Base-by-base conservation (phyloP, 2,329 filamentous ascomycete genomes). In the Aspergillus chevalieri region DNA sequence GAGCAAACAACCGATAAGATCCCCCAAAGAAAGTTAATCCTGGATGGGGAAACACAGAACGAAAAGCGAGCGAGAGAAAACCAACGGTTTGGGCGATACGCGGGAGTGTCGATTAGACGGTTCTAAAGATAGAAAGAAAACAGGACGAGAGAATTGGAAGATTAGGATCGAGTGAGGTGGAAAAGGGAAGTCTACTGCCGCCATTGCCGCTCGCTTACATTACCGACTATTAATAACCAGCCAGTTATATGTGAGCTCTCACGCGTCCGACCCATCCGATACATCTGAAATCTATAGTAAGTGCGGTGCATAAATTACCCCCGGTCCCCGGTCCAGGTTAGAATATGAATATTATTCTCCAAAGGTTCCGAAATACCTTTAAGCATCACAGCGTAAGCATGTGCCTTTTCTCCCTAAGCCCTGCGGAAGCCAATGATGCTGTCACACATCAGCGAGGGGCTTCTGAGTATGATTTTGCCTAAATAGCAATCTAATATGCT, bases 101-200 rank as follows among this genome's bases (percentile, higher is more conserved):
- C 60, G 60, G 51, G 22, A 17, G 26, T 22, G 42, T 26, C n/a
- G 24, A 44, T 30, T 30, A 64, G 57, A 64, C 57, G 56, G 64
- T 65, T 57, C 63, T 65, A 60, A 67, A 63, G 58, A 66, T 64
- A 65, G 61, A 57, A 46, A 45, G 41, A 45, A 36, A 45, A 34
- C 12, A 45, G 33, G 15, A 45, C 19, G 30, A 45, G 28, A 19
- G 17, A 19, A 45, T 19, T 15, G 30, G 17, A 19, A 45, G 12
- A 15, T n/a, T n/a, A 44, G 38, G 19, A 41, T 21, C 15, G 38
- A 41, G 10, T 17, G 38, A 41, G 38, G 17, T 19, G 17, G 38
- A 12, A 21, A 19, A 12, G 15, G 19, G 38, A 21, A 30, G 26
- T 30, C 26, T 12, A 30, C 26, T 30, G 26, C 26, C 26, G 26